These are phyloP conservation scores for Madurella mycetomatis DNA, from an alignment of 2,329 filamentous ascomycete genomes.

Conservation along the genomic window DNA sequence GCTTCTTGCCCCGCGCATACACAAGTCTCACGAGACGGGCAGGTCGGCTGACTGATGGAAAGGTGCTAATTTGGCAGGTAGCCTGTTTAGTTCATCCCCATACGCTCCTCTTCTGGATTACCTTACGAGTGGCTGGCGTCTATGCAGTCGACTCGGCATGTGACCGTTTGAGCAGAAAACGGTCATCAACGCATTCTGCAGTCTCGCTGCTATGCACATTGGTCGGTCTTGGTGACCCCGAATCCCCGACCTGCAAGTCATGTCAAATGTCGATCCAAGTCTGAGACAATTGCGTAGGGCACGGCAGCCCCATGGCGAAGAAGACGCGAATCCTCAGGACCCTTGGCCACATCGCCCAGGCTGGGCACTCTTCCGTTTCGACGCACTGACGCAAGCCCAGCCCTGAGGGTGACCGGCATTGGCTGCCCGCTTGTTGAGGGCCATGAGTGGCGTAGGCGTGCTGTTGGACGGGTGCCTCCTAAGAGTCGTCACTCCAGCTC, in stretches of 20 bases:
- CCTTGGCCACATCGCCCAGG: too few species aligned
- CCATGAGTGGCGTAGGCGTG: background rate
- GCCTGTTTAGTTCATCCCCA: background rate
- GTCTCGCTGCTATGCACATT: background rate
- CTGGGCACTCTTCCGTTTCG: background rate
- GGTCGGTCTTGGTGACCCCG: background rate
- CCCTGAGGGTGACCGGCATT: background rate
- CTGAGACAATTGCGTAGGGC: background rate
- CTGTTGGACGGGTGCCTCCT: background rate
- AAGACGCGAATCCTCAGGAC: background rate
- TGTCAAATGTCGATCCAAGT: too few species aligned
- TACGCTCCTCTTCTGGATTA: background rate
- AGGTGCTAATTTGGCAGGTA: too few species aligned
- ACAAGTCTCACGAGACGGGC: background rate
- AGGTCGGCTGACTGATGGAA: background rate
- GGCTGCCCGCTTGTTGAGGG: background rate
- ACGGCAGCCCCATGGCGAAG: background rate
- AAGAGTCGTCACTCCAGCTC: background rate
- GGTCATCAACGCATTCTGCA: too few species aligned
- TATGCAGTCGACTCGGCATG: background rate
- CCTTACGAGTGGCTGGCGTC: background rate
- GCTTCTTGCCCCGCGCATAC: background rate
- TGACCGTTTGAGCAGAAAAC: background rate
- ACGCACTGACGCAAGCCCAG: background rate
- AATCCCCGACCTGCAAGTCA: background rate